phyloP scores from a whole-genome alignment of 1,284 basidiomycete genomes.

The Cutaneotrichosporon sp. region DNA sequence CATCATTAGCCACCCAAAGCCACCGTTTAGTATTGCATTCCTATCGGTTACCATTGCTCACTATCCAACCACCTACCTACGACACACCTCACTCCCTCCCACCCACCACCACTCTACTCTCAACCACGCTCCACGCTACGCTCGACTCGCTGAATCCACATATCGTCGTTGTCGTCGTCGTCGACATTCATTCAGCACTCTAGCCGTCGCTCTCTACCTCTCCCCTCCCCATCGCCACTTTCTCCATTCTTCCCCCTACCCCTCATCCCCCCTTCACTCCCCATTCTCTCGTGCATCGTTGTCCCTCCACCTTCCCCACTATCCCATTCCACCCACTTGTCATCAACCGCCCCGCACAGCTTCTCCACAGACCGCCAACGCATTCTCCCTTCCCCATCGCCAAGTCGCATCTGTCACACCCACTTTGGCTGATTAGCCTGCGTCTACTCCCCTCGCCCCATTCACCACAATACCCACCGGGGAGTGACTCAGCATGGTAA shows the following conservation, averaged over 20 bases:
- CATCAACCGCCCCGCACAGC: background rate
- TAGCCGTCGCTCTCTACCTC: background rate
- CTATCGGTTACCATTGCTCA: too few relatives aligned
- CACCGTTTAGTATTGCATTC: too few relatives aligned
- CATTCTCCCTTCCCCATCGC: background rate
- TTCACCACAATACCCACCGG: slow-evolving; percentile 12
- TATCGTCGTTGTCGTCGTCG: too few relatives aligned
- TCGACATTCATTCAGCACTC: background rate
- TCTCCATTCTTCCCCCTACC: background rate
- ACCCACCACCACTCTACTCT: background rate
- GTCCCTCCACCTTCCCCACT: background rate
- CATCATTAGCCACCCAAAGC: too few relatives aligned
- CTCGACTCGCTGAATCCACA: too few relatives aligned
- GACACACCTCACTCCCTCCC: background rate
- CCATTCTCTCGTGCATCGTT: background rate
- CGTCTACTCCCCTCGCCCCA: background rate
- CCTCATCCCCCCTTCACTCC: background rate
- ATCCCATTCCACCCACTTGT: background rate
- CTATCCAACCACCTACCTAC: too few relatives aligned
- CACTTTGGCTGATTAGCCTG: background rate
- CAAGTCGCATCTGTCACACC: background rate
- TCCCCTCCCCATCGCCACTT: background rate
- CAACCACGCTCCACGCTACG: too few relatives aligned
- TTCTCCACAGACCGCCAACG: background rate
- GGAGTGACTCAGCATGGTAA: slow-evolving; percentile 31